Conservation (phyloP, 1,139 yeast species). For the Yamadazyma taylorii region DNA sequence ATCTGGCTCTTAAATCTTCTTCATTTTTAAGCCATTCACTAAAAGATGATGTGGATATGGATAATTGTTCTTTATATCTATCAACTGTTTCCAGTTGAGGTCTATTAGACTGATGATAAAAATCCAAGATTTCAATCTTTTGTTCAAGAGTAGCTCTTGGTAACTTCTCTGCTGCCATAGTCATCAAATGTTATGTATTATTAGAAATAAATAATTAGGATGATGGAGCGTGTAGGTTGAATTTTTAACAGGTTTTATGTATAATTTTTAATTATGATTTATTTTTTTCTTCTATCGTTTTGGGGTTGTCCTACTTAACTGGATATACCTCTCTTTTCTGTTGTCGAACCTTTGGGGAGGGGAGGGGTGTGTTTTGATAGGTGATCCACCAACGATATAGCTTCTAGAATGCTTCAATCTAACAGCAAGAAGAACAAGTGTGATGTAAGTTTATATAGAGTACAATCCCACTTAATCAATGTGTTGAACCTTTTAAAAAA, state of each 20-base stretch:
- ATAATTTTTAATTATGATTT: no score
- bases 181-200: no score
- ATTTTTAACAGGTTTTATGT: no score
- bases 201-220: no score
- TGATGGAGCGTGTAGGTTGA: not conserved
- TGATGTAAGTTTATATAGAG: no score
- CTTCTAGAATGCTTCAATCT: no score
- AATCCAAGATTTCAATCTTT: conserved; percentile 54
- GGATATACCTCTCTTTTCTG: not conserved
- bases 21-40: conserved; percentile 63
- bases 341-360: no score
- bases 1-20: conserved; percentile 45
- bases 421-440: no score
- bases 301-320: not conserved
- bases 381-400: no score
- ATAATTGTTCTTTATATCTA: conserved; percentile 44
- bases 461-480: no score
- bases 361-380: no score
- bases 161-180: conserved; percentile 30
- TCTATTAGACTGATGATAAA: conserved; percentile 45
- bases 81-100: conserved; percentile 63
- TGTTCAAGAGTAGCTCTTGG: conserved; percentile 62
- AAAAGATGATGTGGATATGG: conserved; percentile 57
- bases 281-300: not conserved
- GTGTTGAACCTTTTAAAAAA: not conserved